Percentiles rank a stretch among this genome's conserved stretches.
These are phyloP conservation scores for Exidia glandulosa DNA, from an alignment of 768 basidiomycete species.

Conservation along the genomic window DNA sequence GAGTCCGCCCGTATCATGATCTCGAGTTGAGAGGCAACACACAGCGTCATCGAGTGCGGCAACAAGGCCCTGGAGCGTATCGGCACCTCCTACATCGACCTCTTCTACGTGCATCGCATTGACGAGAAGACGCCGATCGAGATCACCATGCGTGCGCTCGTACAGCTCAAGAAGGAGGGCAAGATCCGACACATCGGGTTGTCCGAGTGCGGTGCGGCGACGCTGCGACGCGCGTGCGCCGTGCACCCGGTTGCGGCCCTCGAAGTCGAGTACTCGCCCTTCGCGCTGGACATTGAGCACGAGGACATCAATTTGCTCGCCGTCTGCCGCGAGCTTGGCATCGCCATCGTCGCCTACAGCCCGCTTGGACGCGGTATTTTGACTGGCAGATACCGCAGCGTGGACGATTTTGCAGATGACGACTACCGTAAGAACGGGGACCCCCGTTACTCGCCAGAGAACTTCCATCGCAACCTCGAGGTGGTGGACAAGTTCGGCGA, in stretches of 20 bases:
- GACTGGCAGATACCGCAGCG: constrained; percentile 8
- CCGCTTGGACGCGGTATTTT: constrained; percentile 24
- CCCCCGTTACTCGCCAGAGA: constrained; percentile 22
- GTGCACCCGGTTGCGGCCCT: constrained; percentile 8
- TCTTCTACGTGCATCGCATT: constrained; percentile 9
- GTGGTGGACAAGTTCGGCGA: constrained; percentile 22
- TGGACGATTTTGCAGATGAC: constrained; percentile 2
- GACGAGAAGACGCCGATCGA: constrained; percentile 13
- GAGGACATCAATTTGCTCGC: constrained; percentile 22
- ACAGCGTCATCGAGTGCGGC: no score
- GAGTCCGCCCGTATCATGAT: no score
- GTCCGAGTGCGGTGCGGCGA: constrained; percentile 36
- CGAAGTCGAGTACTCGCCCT: no score
- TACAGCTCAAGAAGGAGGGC: constrained; percentile 38
- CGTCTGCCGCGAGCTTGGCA: constrained; percentile 31
- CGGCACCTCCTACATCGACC: no score
- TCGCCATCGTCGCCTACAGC: constrained; percentile 30
- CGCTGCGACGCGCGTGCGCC: constrained; percentile 33
- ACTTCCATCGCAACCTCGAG: constrained; percentile 22
- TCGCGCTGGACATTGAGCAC: no score
- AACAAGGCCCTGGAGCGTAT: no score
- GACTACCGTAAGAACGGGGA: constrained; percentile 14
- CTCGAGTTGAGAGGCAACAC: no score
- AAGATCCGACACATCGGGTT: constrained; percentile 43
- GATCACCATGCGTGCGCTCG: constrained; percentile 9